Base-by-base conservation (phyloP, 768 basidiomycete genomes). In the Collybiopsis luxurians region DNA sequence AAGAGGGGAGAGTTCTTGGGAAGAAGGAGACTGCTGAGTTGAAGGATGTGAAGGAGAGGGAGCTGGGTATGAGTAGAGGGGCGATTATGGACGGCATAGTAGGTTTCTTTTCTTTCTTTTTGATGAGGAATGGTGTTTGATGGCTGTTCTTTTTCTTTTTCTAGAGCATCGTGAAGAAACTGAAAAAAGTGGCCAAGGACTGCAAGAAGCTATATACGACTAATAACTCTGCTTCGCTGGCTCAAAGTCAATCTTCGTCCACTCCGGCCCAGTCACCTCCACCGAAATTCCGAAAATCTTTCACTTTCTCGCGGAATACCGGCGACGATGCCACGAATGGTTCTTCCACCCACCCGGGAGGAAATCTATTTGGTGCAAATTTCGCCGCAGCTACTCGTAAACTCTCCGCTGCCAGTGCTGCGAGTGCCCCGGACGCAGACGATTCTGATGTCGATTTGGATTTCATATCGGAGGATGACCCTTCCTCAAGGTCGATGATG, bases 161-260 rank as follows among this genome's bases (percentile, higher is more conserved):
- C 50, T 60, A 93, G 90, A 86, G 81, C 63, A 89, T 94, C 59
- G 87, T 95, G 31, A 83, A 85, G 57, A 87, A 89, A 62, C 73
- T 96, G 58, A 86, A 89, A 70, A 93, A 92, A 64, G 85, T 94
- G 42, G 87, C 87, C 38, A 85, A 89, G 62, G 88, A 91, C 53
- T 90, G 90, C 67, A 92, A 80, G 84, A 51, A 81, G 78, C 1
- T 86, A 90, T 63, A 80, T 75, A 1, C 75, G 78, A 9, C 68
- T 72, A 47, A 54, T 30, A 54, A 54, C 34, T 67, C 71, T 2
- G 67, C 70, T 17, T 7, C 23, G 11, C 34, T 34, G n/a, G 27
- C 39, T 27, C n/a, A 69, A 70, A 53, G 65, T 73, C 24, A 75
- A 76, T 61, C 51, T 66, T 23, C 58, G 59, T 23, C 64, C 63